These are phyloP conservation scores for Colletotrichum sp. DNA, from an alignment of 2,329 filamentous ascomycete species.

Conservation along the genomic window DNA sequence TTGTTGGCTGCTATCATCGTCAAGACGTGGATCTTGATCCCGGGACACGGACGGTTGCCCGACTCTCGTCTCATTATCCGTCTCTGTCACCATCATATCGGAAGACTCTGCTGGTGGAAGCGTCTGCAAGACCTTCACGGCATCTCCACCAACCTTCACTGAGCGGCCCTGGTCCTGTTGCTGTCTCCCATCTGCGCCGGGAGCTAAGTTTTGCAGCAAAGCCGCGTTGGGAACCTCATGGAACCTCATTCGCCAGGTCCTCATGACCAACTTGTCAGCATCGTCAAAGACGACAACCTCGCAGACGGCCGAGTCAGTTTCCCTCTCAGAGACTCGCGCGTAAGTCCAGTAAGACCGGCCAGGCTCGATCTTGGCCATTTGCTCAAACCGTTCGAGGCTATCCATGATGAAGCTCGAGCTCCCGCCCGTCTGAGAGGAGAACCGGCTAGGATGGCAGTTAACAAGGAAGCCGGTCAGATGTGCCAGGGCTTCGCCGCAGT, in stretches of 20 bases:
- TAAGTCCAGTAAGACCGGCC: background rate
- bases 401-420: background rate
- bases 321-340: background rate
- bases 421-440: background rate
- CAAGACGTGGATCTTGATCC: background rate
- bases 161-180: background rate
- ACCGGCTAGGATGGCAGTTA: background rate
- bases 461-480: background rate
- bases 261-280: background rate
- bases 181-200: background rate
- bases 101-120: fast-evolving
- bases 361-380: background rate
- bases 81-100: background rate
- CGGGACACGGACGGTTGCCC: background rate
- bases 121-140: background rate
- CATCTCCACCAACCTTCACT: background rate
- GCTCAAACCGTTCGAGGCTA: background rate
- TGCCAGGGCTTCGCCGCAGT: background rate
- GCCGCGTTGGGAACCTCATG: background rate
- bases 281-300: background rate
- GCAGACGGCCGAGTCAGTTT: background rate
- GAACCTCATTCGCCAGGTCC: background rate
- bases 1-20: background rate
- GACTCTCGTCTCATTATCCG: background rate
- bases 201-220: background rate